Evolutionary conservation across 306 rosid species (phyloP).

Genomic region (Ormosia emarginata): DNA sequence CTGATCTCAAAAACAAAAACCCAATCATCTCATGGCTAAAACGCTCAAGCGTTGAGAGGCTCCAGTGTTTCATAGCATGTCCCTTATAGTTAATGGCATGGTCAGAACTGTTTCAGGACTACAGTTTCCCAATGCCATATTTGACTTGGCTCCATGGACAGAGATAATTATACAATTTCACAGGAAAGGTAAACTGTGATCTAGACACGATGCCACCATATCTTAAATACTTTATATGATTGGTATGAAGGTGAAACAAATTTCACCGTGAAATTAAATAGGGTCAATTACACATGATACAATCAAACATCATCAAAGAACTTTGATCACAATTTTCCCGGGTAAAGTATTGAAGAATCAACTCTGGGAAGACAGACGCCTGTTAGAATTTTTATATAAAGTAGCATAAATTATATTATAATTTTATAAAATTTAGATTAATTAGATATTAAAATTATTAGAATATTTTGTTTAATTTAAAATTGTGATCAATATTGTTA

Average conservation of each 20-base stretch:
- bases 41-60: too few species aligned
- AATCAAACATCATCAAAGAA: conserved; percentile 37
- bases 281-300: conserved; percentile 45
- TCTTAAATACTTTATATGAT: conserved; percentile 6
- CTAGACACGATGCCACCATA: conserved; percentile 23
- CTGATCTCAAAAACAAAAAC: too few species aligned
- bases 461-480: too few species aligned
- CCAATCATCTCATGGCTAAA: too few species aligned
- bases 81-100: background rate
- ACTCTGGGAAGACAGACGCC: conserved; percentile 27
- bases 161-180: background rate
- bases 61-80: too few species aligned
- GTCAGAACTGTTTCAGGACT: background rate
- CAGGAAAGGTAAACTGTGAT: conserved; percentile 7
- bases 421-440: too few species aligned
- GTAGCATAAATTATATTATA: too few species aligned
- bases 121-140: background rate
- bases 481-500: too few species aligned
- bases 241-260: conserved; percentile 23
- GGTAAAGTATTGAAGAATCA: conserved; percentile 31
- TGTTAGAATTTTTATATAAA: too few species aligned
- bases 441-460: too few species aligned
- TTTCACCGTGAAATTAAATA: conserved; percentile 32
- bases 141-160: background rate
- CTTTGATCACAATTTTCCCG: conserved; percentile 34